Percentiles rank a stretch among this genome's conserved stretches.
These are phyloP conservation scores for Sporothrix mexicana DNA, from an alignment of 2,329 filamentous ascomycete genomes.

Conservation along the genomic window DNA sequence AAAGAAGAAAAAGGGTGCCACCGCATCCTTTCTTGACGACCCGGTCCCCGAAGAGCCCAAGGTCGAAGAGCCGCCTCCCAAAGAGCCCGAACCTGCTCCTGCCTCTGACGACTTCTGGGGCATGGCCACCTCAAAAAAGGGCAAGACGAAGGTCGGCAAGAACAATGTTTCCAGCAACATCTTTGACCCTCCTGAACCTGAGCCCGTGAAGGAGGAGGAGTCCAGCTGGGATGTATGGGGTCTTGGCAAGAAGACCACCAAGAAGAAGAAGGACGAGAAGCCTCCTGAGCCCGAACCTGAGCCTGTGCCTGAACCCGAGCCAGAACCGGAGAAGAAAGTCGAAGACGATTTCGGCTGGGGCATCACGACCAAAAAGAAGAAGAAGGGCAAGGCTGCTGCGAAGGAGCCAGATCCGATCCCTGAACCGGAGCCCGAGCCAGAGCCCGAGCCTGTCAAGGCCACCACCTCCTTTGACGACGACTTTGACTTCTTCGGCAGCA, in stretches of 20 bases:
- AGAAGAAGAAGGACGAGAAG: conserved; percentile 41
- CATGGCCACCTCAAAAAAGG: conserved; percentile 49
- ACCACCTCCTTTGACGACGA: conserved; percentile 32
- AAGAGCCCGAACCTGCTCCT: conserved; percentile 37
- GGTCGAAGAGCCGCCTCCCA: conserved; percentile 28
- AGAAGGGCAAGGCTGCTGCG: conserved; percentile 38
- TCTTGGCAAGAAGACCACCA: conserved; percentile 54
- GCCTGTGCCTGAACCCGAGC: conserved; percentile 29
- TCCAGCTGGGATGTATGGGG: conserved; percentile 52
- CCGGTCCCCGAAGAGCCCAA: conserved; percentile 36
- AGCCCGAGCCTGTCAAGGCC: conserved; percentile 22
- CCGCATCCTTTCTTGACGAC: conserved; percentile 30
- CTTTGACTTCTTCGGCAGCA: conserved; percentile 34
- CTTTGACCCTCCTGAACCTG: conserved; percentile 33
- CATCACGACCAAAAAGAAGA: conserved; percentile 37
- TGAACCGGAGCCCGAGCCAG: conserved; percentile 9
- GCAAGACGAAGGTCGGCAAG: conserved; percentile 50
- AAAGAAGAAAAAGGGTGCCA: conserved; percentile 49
- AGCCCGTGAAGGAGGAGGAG: conserved; percentile 36
- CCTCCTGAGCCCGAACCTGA: conserved; percentile 33
- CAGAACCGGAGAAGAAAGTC: conserved; percentile 31
- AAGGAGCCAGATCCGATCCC: conserved; percentile 8
- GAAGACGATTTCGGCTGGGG: conserved; percentile 40
- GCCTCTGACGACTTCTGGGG: conserved; percentile 38
- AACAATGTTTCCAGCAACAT: conserved; percentile 37